phyloP scores from a whole-genome alignment of 306 rosid species.

The Datisca glomerata region DNA sequence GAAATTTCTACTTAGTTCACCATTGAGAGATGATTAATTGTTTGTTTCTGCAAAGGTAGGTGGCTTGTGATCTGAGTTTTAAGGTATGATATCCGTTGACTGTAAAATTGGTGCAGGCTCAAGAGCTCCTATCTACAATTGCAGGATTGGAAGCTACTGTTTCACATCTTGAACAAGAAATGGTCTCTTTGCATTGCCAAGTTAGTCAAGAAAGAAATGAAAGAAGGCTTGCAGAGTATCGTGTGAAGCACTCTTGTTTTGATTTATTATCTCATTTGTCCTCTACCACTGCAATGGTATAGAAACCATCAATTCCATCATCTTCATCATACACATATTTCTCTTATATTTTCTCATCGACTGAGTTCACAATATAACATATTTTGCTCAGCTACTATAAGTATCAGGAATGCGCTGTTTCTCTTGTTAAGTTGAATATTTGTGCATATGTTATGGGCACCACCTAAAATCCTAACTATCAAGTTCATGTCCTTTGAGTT shows the following conservation, averaged over 20 bases:
- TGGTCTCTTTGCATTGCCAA: conserved; percentile 60
- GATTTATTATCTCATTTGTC: conserved; percentile 30
- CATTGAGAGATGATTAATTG: too few relatives aligned
- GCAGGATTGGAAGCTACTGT: conserved; percentile 37
- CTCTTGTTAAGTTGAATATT: too few relatives aligned
- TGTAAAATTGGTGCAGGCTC: conserved; percentile 27
- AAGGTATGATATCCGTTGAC: neutral
- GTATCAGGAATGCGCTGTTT: too few relatives aligned
- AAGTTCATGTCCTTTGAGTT: too few relatives aligned
- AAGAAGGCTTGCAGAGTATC: conserved; percentile 60
- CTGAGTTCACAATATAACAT: neutral
- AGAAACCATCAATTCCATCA: neutral
- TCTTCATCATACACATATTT: neutral
- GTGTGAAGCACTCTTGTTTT: conserved; percentile 38
- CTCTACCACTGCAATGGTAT: conserved; percentile 26
- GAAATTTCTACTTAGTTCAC: neutral
- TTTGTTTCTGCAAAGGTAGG: neutral
- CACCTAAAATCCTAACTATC: too few relatives aligned
- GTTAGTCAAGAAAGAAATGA: conserved; percentile 80
- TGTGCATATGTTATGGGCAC: too few relatives aligned
- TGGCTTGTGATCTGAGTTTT: neutral
- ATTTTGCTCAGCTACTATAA: neutral
- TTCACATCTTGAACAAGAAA: conserved; percentile 45
- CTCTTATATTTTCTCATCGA: neutral
- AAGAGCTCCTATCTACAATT: conserved; percentile 46